phyloP scores from a whole-genome alignment of 306 rosid species.

The Adenanthera pavonina region DNA sequence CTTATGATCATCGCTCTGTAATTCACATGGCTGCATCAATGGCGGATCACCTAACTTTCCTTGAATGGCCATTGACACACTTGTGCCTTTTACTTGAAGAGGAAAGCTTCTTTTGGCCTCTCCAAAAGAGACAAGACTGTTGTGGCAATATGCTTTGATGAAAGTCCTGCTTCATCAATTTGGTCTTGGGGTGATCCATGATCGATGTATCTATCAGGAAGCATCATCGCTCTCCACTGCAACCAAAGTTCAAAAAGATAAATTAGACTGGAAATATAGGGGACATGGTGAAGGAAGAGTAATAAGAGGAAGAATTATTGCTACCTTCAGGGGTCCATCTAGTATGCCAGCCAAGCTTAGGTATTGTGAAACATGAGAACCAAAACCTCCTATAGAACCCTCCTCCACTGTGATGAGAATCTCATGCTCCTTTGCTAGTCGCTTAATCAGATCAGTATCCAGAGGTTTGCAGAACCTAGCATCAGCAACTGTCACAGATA shows the following conservation, averaged over 20 bases:
- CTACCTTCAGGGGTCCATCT: slow-evolving; percentile 76
- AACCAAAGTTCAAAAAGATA: slow-evolving; percentile 19
- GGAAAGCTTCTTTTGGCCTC: slow-evolving; percentile 63
- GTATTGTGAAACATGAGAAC: slow-evolving; percentile 77
- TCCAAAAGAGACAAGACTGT: slow-evolving; percentile 65
- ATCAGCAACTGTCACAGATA: slow-evolving; percentile 71
- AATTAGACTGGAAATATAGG: slow-evolving; percentile 8
- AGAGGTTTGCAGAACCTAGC: slow-evolving; percentile 85
- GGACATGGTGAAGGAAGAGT: not conserved
- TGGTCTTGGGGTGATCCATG: slow-evolving; percentile 78
- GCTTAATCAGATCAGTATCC: slow-evolving; percentile 66
- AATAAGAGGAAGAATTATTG: not conserved
- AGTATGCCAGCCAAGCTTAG: slow-evolving; percentile 61
- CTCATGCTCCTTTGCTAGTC: slow-evolving; percentile 68
- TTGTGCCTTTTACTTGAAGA: slow-evolving; percentile 41
- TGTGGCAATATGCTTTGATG: slow-evolving; percentile 64
- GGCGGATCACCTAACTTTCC: not conserved
- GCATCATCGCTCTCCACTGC: slow-evolving; percentile 74
- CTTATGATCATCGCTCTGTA: not conserved
- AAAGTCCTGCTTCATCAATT: slow-evolving; percentile 67
- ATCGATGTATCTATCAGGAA: slow-evolving; percentile 81
- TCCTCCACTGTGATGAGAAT: slow-evolving; percentile 71
- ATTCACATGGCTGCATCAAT: not conserved
- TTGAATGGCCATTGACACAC: not conserved
- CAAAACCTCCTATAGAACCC: slow-evolving; percentile 89